Evolutionary conservation across 192 early-diverging fungal species (phyloP).

Genomic region (Linderina pennispora): DNA sequence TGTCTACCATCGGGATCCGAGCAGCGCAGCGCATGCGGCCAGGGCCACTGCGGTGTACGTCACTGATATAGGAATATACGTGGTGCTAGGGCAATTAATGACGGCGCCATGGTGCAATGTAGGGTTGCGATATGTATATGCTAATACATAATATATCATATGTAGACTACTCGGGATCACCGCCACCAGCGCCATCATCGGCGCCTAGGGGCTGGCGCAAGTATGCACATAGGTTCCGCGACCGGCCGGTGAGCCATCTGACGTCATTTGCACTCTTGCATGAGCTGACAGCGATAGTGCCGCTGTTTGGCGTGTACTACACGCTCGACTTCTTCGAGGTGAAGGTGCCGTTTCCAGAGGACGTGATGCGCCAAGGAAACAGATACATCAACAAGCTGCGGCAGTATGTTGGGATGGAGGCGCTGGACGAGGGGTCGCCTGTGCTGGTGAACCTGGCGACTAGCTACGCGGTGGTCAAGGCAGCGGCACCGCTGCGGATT

Average conservation of each 20-base stretch:
- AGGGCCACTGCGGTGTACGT: no score
- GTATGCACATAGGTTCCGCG: conserved; percentile 53
- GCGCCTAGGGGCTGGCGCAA: conserved; percentile 44
- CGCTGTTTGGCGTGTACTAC: conserved; percentile 70
- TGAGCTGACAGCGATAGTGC: conserved; percentile 82
- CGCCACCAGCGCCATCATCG: no score
- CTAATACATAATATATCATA: no score
- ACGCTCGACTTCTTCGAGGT: conserved; percentile 49
- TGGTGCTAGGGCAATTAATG: no score
- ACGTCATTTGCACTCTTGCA: conserved; percentile 77
- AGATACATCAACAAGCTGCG: conserved; percentile 54
- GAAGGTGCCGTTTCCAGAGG: conserved; percentile 62
- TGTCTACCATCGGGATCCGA: no score
- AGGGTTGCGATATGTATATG: no score
- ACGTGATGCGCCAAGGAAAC: conserved; percentile 52
- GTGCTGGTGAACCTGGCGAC: conserved; percentile 69
- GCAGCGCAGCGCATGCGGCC: no score
- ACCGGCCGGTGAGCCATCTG: conserved; percentile 63
- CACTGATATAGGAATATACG: no score
- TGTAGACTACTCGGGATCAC: no score
- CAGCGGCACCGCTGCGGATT: conserved; percentile 32
- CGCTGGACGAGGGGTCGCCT: conserved; percentile 30
- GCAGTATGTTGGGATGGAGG: conserved; percentile 40
- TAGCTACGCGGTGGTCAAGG: conserved; percentile 80
- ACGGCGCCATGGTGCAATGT: no score